Percentiles rank a stretch among this genome's conserved stretches.
Evolutionary conservation across 305 asterid species (phyloP).

Genomic region (Stenogyne calaminthoides): DNA sequence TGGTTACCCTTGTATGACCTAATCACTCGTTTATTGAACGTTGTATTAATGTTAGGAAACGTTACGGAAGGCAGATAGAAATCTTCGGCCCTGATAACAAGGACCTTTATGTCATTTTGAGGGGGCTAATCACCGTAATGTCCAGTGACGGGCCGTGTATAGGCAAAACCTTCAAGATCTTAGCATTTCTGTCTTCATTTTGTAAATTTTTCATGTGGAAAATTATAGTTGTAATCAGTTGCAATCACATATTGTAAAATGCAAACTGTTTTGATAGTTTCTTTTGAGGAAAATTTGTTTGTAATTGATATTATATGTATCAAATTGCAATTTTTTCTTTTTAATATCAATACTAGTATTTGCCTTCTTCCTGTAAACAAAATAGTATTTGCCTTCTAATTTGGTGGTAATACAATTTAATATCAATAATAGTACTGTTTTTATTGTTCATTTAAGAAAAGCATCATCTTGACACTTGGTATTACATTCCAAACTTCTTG

Average conservation of each 20-base stretch:
- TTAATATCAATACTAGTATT: too few species aligned
- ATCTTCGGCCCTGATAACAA: conserved; percentile 87
- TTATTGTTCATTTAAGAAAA: neutral
- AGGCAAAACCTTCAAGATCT: conserved; percentile 16
- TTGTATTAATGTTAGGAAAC: conserved; percentile 58
- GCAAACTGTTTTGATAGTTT: conserved; percentile 18
- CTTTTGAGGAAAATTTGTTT: neutral
- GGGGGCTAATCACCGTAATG: conserved; percentile 78
- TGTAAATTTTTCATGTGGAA: conserved; percentile 24
- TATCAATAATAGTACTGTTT: neutral
- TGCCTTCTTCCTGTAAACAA: too few species aligned
- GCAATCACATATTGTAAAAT: conserved; percentile 24
- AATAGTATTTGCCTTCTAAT: neutral
- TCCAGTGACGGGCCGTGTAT: conserved; percentile 41
- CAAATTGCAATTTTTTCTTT: conserved; percentile 24
- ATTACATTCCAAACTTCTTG: neutral
- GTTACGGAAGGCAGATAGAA: conserved; percentile 78
- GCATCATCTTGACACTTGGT: neutral
- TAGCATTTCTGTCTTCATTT: neutral
- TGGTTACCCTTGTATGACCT: neutral
- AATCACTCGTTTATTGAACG: neutral
- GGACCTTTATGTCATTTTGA: conserved; percentile 79
- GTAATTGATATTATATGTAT: conserved; percentile 17
- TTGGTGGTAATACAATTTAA: neutral
- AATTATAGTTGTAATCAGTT: conserved; percentile 27